phyloP scores from a whole-genome alignment of 2,329 filamentous ascomycete genomes.

The Ramularia endophylla region DNA sequence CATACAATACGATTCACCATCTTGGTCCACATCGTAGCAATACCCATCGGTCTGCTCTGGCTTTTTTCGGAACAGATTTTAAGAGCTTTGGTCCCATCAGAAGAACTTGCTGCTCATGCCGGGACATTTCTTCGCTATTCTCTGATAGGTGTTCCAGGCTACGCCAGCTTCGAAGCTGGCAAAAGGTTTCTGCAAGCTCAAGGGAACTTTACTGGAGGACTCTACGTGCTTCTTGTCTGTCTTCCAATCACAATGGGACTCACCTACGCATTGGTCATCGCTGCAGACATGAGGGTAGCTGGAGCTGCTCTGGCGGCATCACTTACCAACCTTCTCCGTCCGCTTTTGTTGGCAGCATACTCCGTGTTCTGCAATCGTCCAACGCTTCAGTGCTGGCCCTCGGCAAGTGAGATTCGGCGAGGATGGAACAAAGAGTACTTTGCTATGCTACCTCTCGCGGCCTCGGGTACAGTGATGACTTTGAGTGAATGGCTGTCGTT shows the following conservation, averaged over 20 bases:
- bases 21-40: constrained; percentile 42
- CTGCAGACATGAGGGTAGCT: constrained; percentile 39
- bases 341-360: constrained; percentile 44
- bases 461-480: constrained; percentile 22
- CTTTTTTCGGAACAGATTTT: constrained; percentile 43
- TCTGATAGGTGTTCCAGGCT: constrained; percentile 48
- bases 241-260: constrained; percentile 16
- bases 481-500: constrained; percentile 25
- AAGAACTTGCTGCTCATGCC: constrained; percentile 43
- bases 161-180: constrained; percentile 49
- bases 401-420: constrained; percentile 14
- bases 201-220: constrained; percentile 46
- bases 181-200: constrained; percentile 53
- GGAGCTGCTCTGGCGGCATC: constrained; percentile 49
- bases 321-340: constrained; percentile 36
- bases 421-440: constrained; percentile 35
- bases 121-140: constrained; percentile 46
- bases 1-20: constrained; percentile 50
- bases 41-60: constrained; percentile 49
- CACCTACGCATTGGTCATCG: constrained; percentile 22
- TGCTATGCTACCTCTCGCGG: constrained; percentile 18
- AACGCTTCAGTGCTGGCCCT: constrained; percentile 43
- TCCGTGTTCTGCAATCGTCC: constrained; percentile 35
- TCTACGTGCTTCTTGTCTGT: constrained; percentile 11
- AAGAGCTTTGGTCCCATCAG: constrained; percentile 40